Evolutionary conservation across 495 filamentous ascomycete species (phyloP).

Genomic region (Hypoxylon perforatum): DNA sequence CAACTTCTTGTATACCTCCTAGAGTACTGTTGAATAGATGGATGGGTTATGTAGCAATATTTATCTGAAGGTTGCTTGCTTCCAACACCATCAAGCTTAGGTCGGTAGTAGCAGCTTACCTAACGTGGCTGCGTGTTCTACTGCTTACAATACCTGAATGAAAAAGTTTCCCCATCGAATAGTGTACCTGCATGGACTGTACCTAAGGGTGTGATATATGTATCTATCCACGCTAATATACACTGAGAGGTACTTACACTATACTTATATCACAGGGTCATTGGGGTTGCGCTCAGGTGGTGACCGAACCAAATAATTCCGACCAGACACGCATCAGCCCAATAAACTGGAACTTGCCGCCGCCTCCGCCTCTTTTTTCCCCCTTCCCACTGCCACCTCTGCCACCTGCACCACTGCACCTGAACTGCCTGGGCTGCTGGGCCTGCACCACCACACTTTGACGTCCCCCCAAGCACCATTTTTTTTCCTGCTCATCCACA

Average conservation of each 20-base stretch:
- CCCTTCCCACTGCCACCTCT: conserved; percentile 46
- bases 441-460: conserved; percentile 51
- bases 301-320: conserved; percentile 38
- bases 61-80: conserved; percentile 7
- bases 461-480: conserved; percentile 44
- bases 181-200: conserved; percentile 9
- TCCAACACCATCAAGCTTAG: too few relatives aligned
- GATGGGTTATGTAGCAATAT: conserved; percentile 32
- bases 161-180: too few relatives aligned
- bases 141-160: neutral
- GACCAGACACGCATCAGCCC: conserved; percentile 36
- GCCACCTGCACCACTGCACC: conserved; percentile 49
- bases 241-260: conserved; percentile 8
- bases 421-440: neutral
- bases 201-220: neutral
- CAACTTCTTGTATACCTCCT: too few relatives aligned
- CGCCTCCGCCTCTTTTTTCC: conserved; percentile 43
- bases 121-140: neutral
- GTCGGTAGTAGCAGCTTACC: neutral
- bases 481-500: conserved; percentile 50
- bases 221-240: neutral
- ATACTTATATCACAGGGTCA: conserved; percentile 12
- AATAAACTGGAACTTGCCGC: conserved; percentile 43
- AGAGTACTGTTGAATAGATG: neutral
- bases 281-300: neutral